Conservation (phyloP, 2,329 filamentous ascomycete species). For the Cladophialophora exuberans region DNA sequence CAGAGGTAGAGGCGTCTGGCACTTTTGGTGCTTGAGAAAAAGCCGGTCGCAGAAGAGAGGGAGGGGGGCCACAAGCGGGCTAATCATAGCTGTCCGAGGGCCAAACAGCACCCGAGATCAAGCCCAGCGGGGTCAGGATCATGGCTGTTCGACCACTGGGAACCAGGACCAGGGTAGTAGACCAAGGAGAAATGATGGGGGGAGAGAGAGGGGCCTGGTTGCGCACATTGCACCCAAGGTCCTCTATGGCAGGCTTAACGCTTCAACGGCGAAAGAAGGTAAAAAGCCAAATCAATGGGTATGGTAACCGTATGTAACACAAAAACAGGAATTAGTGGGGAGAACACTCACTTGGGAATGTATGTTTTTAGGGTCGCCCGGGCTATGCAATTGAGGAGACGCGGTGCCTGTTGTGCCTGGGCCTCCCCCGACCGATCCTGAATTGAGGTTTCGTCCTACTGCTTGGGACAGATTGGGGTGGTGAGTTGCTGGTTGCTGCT, state of each 20-base stretch:
- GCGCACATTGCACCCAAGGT: constrained; percentile 10
- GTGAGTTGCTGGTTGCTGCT: neutral
- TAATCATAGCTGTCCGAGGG: constrained; percentile 14
- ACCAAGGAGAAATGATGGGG: constrained; percentile 5
- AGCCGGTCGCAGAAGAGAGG: constrained; percentile 8
- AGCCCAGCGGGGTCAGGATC: constrained; percentile 15
- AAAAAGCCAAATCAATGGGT: neutral
- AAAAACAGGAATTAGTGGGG: neutral
- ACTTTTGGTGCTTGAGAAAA: constrained; percentile 16
- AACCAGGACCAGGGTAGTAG: neutral
- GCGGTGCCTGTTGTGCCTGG: constrained; percentile 3
- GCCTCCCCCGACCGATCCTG: constrained; percentile 8
- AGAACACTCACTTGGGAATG: constrained; percentile 26
- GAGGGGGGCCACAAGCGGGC: constrained; percentile 17
- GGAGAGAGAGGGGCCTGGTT: constrained; percentile 10
- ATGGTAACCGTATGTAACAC: neutral
- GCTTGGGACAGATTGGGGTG: constrained; percentile 12
- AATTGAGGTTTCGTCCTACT: constrained; percentile 8
- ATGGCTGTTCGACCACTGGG: constrained; percentile 12
- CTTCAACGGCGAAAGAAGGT: constrained; percentile 29
- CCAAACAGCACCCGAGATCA: constrained; percentile 18
- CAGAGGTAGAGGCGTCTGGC: constrained; percentile 10
- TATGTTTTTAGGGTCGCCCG: constrained; percentile 2
- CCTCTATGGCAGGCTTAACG: constrained; percentile 11
- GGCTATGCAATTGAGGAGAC: constrained; percentile 1